A percentile compares a stretch with the other conserved stretches of the same genome.
phyloP scores from a whole-genome alignment of 495 filamentous ascomycete species.

The Penicillium psychrofluorescens region DNA sequence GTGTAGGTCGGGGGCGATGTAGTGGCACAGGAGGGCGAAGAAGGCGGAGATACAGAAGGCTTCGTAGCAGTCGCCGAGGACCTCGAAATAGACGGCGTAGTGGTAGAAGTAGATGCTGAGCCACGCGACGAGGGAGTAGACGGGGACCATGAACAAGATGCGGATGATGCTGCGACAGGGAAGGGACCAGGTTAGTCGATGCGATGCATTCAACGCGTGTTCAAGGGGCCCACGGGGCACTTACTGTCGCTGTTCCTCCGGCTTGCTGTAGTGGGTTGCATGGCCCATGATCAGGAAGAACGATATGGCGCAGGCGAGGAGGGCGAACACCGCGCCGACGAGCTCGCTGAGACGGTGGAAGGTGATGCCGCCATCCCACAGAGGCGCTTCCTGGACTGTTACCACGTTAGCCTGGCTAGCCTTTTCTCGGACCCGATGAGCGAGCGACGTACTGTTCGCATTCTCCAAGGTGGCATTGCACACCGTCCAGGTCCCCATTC shows the following conservation, averaged over 20 bases:
- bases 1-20: slow-evolving; percentile 72
- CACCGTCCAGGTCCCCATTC: slow-evolving; percentile 39
- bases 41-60: slow-evolving; percentile 88
- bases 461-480: slow-evolving; percentile 44
- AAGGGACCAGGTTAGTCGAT: slow-evolving; percentile 9
- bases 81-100: slow-evolving; percentile 75
- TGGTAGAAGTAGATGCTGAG: slow-evolving; percentile 70
- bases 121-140: slow-evolving; percentile 75
- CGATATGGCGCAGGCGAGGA: slow-evolving; percentile 36
- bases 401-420: neutral
- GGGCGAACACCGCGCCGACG: slow-evolving; percentile 39
- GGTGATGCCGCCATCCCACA: slow-evolving; percentile 42
- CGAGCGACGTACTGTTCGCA: slow-evolving; percentile 28
- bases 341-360: slow-evolving; percentile 43
- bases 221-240: slow-evolving; percentile 21
- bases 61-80: slow-evolving; percentile 83
- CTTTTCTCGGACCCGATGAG: neutral
- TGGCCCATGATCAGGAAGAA: slow-evolving; percentile 62
- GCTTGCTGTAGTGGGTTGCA: slow-evolving; percentile 76
- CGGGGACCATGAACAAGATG: slow-evolving; percentile 84
- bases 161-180: slow-evolving; percentile 67
- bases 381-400: slow-evolving; percentile 29
- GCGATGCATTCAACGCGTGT: neutral
- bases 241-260: slow-evolving; percentile 76
- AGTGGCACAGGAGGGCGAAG: slow-evolving; percentile 82